Base-by-base conservation (phyloP, 352 stramenopile species). In the Phytophthora kernoviae region DNA sequence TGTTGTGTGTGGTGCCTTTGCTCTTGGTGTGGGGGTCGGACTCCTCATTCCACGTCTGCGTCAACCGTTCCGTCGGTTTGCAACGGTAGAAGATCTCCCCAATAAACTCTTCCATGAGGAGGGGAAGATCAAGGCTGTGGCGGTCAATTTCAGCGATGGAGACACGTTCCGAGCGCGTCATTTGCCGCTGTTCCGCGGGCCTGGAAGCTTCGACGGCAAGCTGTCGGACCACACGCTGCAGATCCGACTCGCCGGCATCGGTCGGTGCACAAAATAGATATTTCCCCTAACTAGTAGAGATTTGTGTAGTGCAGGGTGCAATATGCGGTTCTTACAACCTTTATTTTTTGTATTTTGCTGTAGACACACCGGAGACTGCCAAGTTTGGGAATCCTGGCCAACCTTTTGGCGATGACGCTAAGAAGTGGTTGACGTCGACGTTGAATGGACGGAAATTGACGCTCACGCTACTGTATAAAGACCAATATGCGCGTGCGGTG, bases 101-200 rank as follows among this genome's bases (percentile, higher is more conserved):
- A 76, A 78, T 43, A 68, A 59, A 46, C 79, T 84, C 39, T 94
- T 96, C 72, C 57, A 89, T 39, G 34, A 90, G 7, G 71, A 93
- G 50, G 68, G 64, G 20, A 66, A 75, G 26, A 62, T 96, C 42
- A 60, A 66, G 4, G 88, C 77, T 10, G 52, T 71, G 5, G 72
- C 73, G 34, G 75, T 92, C 26, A 84, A 59, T 44, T 70, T 85
- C 52, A 91, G 80, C 20, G 88, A 96, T 51, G 88, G 88, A 7
- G 88, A 95, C 67, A 96, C 85, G 54, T 89, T 96, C 58, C 82
- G 88, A 54, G 81, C 73, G 51, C 81, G 84, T 10, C 79, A 94
- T 66, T 40, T 86, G 49, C 80, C 85, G 34, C 62, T 90, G 18
- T 63, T 73, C 39, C 62, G 81, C 32, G 59, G 77, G 5, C 59